phyloP scores from a whole-genome alignment of 257 asterid genomes.

The Jacaranda mimosifolia region DNA sequence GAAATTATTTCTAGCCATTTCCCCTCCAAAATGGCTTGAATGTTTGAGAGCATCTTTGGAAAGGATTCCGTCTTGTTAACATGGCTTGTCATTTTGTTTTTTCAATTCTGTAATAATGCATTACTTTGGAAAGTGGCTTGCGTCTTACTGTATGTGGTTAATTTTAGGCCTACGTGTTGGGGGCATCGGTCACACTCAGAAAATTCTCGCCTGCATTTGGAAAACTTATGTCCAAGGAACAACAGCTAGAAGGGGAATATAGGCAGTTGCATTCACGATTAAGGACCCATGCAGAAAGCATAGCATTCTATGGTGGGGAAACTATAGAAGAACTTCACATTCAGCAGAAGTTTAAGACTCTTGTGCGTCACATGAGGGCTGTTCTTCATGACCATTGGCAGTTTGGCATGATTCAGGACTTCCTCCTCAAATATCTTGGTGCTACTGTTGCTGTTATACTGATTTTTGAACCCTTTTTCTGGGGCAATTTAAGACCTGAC shows the following conservation, averaged over 20 bases:
- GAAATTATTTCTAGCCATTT: no score
- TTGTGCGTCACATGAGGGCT: constrained; percentile 81
- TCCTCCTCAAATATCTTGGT: constrained; percentile 94
- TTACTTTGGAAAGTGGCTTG: constrained; percentile 25
- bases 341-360: constrained; percentile 80
- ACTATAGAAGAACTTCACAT: constrained; percentile 91
- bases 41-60: no score
- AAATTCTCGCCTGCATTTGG: constrained; percentile 98
- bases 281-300: constrained; percentile 99
- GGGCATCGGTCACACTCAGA: constrained; percentile 88
- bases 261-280: constrained; percentile 96
- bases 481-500: constrained; percentile 91
- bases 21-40: no score
- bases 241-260: constrained; percentile 97
- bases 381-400: constrained; percentile 99
- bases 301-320: constrained; percentile 98
- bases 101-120: background rate
- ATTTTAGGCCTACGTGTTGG: constrained; percentile 91
- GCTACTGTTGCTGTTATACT: constrained; percentile 99
- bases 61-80: constrained; percentile 5
- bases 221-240: constrained; percentile 89
- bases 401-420: constrained; percentile 99
- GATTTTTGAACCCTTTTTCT: constrained; percentile 96
- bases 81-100: constrained; percentile 1
- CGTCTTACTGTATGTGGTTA: constrained; percentile 39